These are phyloP conservation scores for Rosa multiflora DNA, from an alignment of 306 rosid genomes.

Conservation along the genomic window DNA sequence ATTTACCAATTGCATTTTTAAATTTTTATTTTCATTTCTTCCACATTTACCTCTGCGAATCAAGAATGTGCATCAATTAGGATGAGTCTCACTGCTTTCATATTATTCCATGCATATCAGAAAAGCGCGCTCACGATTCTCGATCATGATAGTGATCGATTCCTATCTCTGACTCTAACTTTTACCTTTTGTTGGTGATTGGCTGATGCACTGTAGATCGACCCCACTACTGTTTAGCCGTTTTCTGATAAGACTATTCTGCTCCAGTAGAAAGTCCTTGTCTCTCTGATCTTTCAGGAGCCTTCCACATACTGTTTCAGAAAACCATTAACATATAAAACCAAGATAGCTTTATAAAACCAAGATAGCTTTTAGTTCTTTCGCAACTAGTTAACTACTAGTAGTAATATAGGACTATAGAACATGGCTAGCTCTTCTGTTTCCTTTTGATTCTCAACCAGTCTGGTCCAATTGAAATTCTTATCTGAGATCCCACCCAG, in stretches of 20 bases:
- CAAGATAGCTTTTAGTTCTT: not conserved
- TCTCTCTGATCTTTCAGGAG: not conserved
- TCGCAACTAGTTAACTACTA: not conserved
- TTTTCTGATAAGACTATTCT: not conserved
- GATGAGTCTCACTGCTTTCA: not conserved
- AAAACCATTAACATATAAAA: not conserved
- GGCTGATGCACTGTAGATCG: conserved; percentile 3
- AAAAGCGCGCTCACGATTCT: not conserved
- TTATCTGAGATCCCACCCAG: not conserved
- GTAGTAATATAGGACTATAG: not conserved
- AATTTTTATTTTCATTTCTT: not conserved
- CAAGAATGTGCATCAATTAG: not conserved
- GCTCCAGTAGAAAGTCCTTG: not conserved
- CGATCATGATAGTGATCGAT: not conserved
- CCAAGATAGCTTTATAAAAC: not conserved
- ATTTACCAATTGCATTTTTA: not conserved
- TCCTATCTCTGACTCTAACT: not conserved
- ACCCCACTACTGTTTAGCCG: not conserved
- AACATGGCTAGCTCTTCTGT: not conserved
- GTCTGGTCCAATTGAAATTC: not conserved
- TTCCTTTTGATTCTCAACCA: not conserved
- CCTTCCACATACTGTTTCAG: not conserved
- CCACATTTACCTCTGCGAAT: not conserved
- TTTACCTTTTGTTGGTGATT: not conserved
- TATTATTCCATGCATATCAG: not conserved